These are phyloP conservation scores for Penicillium oxalicum DNA, from an alignment of 2,329 filamentous ascomycete genomes.

Conservation along the genomic window DNA sequence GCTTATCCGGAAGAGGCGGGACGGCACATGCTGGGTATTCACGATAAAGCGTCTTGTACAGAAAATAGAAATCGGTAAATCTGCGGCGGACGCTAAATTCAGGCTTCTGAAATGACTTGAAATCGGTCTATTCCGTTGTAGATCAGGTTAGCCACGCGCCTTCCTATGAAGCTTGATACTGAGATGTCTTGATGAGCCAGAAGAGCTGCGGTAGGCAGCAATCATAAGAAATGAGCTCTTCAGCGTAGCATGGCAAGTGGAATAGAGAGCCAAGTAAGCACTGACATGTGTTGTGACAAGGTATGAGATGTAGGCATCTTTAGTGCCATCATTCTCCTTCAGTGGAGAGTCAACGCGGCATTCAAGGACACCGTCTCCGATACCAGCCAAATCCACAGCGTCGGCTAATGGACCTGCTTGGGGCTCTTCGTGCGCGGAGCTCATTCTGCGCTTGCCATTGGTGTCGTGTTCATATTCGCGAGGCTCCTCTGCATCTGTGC, in stretches of 20 bases:
- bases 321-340: conserved; percentile 94
- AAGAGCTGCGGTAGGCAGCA: conserved; percentile 14
- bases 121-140: conserved; percentile 65
- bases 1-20: conserved; percentile 92
- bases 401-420: conserved; percentile 49
- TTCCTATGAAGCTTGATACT: neutral
- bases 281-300: conserved; percentile 81
- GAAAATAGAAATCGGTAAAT: conserved; percentile 96
- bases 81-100: conserved; percentile 76
- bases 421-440: conserved; percentile 40
- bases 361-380: conserved; percentile 68
- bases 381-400: conserved; percentile 57
- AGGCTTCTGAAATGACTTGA: conserved; percentile 81
- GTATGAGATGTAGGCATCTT: conserved; percentile 95
- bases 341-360: conserved; percentile 76
- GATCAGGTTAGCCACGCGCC: conserved; percentile 9
- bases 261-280: conserved; percentile 15
- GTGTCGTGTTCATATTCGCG: conserved; percentile 32
- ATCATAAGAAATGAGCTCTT: neutral
- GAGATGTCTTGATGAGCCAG: neutral
- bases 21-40: conserved; percentile 91
- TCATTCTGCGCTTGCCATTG: conserved; percentile 47
- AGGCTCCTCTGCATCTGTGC: conserved; percentile 37
- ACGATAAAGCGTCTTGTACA: conserved; percentile 81
- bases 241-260: neutral